phyloP scores from a whole-genome alignment of 2,329 filamentous ascomycete species.

The Colletotrichum chlorophyti region DNA sequence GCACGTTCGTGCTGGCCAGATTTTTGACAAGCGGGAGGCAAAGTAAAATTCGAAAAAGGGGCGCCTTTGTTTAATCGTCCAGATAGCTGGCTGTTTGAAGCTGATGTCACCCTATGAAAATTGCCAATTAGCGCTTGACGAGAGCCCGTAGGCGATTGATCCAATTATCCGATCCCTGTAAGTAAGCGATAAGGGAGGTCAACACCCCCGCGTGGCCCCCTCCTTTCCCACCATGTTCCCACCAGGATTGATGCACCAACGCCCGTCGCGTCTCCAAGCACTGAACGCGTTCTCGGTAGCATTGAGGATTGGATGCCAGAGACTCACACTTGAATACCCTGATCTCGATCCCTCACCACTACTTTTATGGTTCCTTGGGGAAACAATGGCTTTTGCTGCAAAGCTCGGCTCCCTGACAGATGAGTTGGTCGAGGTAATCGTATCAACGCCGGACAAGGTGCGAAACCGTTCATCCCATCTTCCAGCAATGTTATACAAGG shows the following conservation, averaged over 20 bases:
- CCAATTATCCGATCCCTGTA: constrained; percentile 20
- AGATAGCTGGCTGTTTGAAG: constrained; percentile 18
- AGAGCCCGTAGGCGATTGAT: constrained; percentile 9
- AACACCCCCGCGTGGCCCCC: constrained; percentile 11
- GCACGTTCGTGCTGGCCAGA: too few relatives aligned
- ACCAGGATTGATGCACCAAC: too few relatives aligned
- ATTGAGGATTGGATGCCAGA: too few relatives aligned
- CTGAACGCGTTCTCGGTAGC: too few relatives aligned
- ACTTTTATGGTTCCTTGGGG: not conserved
- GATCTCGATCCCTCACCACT: not conserved
- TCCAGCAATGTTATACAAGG: constrained; percentile 7
- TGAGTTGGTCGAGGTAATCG: constrained; percentile 72
- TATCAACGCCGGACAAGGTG: constrained; percentile 62
- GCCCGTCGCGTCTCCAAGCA: not conserved
- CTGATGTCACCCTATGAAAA: constrained; percentile 28
- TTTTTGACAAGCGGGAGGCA: constrained; percentile 15
- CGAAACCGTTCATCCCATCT: constrained; percentile 28
- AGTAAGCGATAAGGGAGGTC: constrained; percentile 11
- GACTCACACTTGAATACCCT: not conserved
- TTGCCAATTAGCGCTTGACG: constrained; percentile 25
- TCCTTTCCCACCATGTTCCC: not conserved
- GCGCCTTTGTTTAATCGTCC: constrained; percentile 15
- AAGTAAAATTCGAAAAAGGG: constrained; percentile 28
- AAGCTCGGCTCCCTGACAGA: constrained; percentile 70
- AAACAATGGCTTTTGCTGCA: constrained; percentile 73